Evolutionary conservation across 352 stramenopile species (phyloP).

Genomic region (Globisporangium echinulatum): DNA sequence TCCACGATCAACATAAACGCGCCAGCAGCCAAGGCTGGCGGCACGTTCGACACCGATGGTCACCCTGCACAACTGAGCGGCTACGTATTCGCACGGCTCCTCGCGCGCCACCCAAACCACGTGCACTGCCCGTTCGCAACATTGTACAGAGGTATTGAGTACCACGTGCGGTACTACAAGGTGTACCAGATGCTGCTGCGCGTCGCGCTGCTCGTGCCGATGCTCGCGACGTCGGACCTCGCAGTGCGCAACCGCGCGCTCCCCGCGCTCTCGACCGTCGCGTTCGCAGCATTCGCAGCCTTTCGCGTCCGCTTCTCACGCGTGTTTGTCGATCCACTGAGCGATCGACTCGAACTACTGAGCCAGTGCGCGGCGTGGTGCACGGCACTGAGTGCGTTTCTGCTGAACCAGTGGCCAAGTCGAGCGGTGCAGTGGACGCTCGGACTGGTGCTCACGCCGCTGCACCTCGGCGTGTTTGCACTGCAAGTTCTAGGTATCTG

Average conservation of each 20-base stretch:
- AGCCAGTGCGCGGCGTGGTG: conserved; percentile 17
- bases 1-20: too few species aligned
- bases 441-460: too few species aligned
- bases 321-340: conserved; percentile 20
- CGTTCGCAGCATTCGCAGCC: conserved; percentile 31
- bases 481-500: conserved; percentile 10
- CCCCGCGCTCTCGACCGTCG: conserved; percentile 33
- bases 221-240: conserved; percentile 16
- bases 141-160: conserved; percentile 32
- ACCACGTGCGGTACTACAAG: conserved; percentile 18
- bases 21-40: too few species aligned
- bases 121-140: conserved; percentile 32
- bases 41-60: too few species aligned
- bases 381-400: conserved; percentile 22
- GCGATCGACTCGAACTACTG: conserved; percentile 10
- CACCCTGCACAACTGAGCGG: conserved; percentile 14
- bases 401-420: too few species aligned
- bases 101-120: conserved; percentile 27
- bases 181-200: conserved; percentile 33
- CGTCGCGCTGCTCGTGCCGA: conserved; percentile 21
- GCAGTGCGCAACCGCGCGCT: conserved; percentile 25
- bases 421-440: too few species aligned
- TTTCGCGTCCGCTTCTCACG: conserved; percentile 20
- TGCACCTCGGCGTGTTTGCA: background rate
- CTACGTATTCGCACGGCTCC: conserved; percentile 30